Conservation (phyloP, 2,329 filamentous ascomycete genomes). For the Scytalidium lignicola region DNA sequence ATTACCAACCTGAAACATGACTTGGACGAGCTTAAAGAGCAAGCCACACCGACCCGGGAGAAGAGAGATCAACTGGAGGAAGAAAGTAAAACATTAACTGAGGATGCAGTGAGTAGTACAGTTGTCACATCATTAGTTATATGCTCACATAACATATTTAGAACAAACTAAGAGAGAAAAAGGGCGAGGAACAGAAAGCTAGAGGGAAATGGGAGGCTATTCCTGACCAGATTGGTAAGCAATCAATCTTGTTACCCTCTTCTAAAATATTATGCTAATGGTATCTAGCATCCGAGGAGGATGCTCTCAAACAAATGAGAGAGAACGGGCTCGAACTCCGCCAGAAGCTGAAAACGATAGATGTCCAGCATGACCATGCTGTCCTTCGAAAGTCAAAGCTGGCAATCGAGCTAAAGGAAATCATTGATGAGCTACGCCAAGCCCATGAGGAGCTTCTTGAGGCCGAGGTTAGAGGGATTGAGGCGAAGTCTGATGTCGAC, state of each 20-base stretch:
- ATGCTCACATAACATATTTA: slow-evolving; percentile 27
- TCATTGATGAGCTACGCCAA: slow-evolving; percentile 56
- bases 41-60: slow-evolving; percentile 13
- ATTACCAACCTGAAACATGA: slow-evolving; percentile 29
- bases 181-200: slow-evolving; percentile 62
- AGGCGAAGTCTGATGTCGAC: slow-evolving; percentile 76
- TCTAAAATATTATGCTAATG: slow-evolving; percentile 14
- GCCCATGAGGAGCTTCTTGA: slow-evolving; percentile 63
- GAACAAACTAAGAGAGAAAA: slow-evolving; percentile 52
- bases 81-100: slow-evolving; percentile 19
- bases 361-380: slow-evolving; percentile 49
- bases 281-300: slow-evolving; percentile 31
- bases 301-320: slow-evolving; percentile 26
- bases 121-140: not conserved
- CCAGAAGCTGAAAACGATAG: slow-evolving; percentile 41
- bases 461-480: slow-evolving; percentile 65
- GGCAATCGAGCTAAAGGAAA: slow-evolving; percentile 48
- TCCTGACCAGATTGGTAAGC: slow-evolving; percentile 65
- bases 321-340: slow-evolving; percentile 34
- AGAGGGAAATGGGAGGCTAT: slow-evolving; percentile 61
- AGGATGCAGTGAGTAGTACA: slow-evolving; percentile 35
- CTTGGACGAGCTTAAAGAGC: slow-evolving; percentile 19
- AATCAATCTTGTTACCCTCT: not conserved
- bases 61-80: slow-evolving; percentile 33
- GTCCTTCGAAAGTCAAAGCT: slow-evolving; percentile 51